These are phyloP conservation scores for Botrytis paeoniae DNA, from an alignment of 2,329 filamentous ascomycete species.

Conservation along the genomic window DNA sequence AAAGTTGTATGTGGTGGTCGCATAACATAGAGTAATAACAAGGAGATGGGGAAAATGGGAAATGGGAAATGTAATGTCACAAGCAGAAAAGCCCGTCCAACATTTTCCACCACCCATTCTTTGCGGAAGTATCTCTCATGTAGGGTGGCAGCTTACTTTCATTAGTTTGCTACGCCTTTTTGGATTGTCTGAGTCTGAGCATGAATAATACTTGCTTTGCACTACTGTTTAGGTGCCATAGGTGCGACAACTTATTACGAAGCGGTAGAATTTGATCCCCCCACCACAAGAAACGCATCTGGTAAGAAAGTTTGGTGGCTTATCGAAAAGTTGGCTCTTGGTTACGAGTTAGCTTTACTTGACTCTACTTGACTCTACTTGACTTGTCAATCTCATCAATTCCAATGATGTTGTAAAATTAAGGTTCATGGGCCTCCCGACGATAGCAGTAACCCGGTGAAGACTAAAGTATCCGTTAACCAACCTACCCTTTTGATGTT, in stretches of 20 bases:
- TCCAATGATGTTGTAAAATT: neutral
- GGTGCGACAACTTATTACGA: neutral
- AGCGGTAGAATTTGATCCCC: neutral
- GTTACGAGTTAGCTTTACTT: neutral
- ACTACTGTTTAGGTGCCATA: neutral
- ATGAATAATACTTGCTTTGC: neutral
- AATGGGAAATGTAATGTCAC: neutral
- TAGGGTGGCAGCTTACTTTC: conserved; percentile 7
- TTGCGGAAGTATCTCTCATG: neutral
- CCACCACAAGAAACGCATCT: neutral
- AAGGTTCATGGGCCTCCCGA: neutral
- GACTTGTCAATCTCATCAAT: neutral
- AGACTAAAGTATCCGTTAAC: neutral
- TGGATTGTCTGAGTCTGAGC: neutral
- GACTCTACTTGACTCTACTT: neutral
- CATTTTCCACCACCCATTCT: conserved; percentile 4
- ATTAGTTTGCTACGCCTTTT: conserved; percentile 1
- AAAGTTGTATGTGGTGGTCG: neutral
- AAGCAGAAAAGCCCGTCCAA: neutral
- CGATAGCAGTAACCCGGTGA: neutral
- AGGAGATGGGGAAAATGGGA: neutral
- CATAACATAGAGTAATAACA: neutral
- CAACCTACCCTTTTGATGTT: neutral
- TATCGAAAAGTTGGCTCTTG: neutral
- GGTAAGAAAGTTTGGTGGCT: neutral